phyloP scores from a whole-genome alignment of 257 asterid genomes.

The Agastache rugosa region DNA sequence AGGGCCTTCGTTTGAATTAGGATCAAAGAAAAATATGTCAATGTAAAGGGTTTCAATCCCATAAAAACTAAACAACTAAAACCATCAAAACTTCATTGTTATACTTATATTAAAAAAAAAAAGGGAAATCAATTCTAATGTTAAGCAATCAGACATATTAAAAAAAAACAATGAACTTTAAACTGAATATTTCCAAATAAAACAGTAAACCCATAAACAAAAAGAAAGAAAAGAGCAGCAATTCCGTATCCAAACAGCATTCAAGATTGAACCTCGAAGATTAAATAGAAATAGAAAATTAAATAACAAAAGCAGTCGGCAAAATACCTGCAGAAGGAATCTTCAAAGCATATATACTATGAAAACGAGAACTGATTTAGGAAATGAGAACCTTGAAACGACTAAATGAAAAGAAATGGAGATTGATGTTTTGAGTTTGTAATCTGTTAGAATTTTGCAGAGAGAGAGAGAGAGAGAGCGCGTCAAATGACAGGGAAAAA shows the following conservation, averaged over 20 bases:
- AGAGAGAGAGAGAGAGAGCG: neutral
- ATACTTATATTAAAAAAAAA: neutral
- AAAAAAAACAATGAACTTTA: constrained; percentile 8
- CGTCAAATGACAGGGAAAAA: constrained; percentile 14
- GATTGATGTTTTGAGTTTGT: constrained; percentile 14
- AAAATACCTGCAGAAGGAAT: constrained; percentile 39
- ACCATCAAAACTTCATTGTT: neutral
- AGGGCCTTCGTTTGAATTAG: neutral
- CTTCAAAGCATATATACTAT: neutral
- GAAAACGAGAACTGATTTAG: constrained; percentile 2
- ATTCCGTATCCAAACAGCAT: constrained; percentile 23
- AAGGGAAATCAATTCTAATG: neutral
- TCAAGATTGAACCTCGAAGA: constrained; percentile 16
- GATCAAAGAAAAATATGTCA: constrained; percentile 15
- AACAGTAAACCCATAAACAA: neutral
- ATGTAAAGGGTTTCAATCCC: constrained; percentile 3
- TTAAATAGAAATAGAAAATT: constrained; percentile 13
- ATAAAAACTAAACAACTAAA: neutral
- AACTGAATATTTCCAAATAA: constrained; percentile 10
- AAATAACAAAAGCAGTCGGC: constrained; percentile 3
- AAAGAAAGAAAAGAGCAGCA: neutral
- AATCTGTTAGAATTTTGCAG: neutral
- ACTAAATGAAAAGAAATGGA: neutral
- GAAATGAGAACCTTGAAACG: constrained; percentile 10
- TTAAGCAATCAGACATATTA: constrained; percentile 3